Conservation (phyloP, 768 basidiomycete species). For the Leccinellum rugosiceps region DNA sequence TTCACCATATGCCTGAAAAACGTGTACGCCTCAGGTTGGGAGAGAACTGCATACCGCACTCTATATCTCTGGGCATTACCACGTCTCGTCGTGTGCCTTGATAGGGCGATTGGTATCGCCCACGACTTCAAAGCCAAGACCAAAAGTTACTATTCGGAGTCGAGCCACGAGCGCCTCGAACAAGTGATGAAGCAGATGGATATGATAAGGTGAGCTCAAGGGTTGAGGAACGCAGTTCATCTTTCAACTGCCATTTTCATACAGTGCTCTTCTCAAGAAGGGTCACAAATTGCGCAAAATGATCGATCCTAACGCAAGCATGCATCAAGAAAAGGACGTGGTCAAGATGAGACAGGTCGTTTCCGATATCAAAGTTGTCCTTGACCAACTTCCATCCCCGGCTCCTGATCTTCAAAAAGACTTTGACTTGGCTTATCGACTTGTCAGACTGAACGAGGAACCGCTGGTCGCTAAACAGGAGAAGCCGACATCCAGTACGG, state of each 20-base stretch:
- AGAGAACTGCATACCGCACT: slow-evolving; percentile 29
- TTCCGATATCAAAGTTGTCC: slow-evolving; percentile 25
- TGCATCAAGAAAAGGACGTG: slow-evolving; percentile 27
- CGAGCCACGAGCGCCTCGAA: slow-evolving; percentile 37
- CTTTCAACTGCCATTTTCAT: background rate
- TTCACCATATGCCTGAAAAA: slow-evolving; percentile 31
- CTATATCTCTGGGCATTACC: slow-evolving; percentile 39
- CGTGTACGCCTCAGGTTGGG: slow-evolving; percentile 29
- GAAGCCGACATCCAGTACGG: slow-evolving; percentile 22
- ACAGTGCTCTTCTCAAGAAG: slow-evolving; percentile 28
- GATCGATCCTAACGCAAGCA: slow-evolving; percentile 29
- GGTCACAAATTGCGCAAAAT: slow-evolving; percentile 27
- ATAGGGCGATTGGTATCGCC: slow-evolving; percentile 28
- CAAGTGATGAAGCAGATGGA: slow-evolving; percentile 28
- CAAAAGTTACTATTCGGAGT: slow-evolving; percentile 29
- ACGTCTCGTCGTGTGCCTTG: slow-evolving; percentile 40
- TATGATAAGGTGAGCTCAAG: slow-evolving; percentile 30
- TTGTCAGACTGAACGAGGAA: slow-evolving; percentile 27
- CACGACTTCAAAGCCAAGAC: slow-evolving; percentile 28
- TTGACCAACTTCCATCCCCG: slow-evolving; percentile 22
- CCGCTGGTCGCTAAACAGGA: slow-evolving; percentile 2
- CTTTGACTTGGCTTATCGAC: slow-evolving; percentile 31
- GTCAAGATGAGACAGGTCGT: slow-evolving; percentile 27
- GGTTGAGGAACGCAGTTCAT: background rate
- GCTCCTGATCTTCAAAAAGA: slow-evolving; percentile 21